A percentile compares a stretch with the other conserved stretches of the same genome.
Conservation (phyloP, 306 rosid genomes). For the Cucumis cinereus region DNA sequence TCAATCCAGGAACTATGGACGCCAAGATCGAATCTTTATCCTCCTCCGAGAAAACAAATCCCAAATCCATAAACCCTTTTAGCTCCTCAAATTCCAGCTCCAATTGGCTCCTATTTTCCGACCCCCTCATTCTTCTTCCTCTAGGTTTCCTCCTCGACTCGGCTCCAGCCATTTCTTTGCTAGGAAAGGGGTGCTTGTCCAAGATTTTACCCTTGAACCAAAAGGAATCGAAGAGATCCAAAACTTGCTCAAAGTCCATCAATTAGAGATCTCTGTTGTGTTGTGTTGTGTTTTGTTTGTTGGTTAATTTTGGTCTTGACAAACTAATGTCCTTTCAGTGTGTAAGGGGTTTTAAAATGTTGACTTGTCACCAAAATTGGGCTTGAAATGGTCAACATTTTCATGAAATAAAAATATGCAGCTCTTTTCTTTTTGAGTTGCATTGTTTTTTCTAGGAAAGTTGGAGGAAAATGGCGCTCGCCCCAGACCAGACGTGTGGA, state of each 20-base stretch:
- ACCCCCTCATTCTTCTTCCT: constrained; percentile 8
- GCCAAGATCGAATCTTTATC: constrained; percentile 62
- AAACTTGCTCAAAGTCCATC: constrained; percentile 50
- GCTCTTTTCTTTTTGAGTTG: no score
- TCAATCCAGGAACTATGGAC: constrained; percentile 71
- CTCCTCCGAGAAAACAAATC: constrained; percentile 76
- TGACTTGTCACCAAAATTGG: not conserved
- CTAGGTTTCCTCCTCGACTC: constrained; percentile 14
- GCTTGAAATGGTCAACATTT: not conserved
- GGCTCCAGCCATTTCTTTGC: constrained; percentile 25
- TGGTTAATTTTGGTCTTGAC: not conserved
- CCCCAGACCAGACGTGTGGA: no score
- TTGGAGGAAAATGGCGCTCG: no score
- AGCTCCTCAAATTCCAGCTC: constrained; percentile 83
- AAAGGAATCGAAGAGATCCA: constrained; percentile 41
- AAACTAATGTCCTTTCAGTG: not conserved
- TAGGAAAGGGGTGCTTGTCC: constrained; percentile 22
- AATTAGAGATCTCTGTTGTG: not conserved
- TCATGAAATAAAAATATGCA: not conserved
- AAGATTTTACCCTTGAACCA: constrained; percentile 47
- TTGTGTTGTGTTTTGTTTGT: not conserved
- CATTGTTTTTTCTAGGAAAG: no score
- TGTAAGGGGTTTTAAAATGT: no score
- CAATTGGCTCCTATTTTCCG: constrained; percentile 58
- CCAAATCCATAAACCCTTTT: constrained; percentile 92